Conservation (phyloP, 495 filamentous ascomycete genomes). For the Pyronema domesticum region DNA sequence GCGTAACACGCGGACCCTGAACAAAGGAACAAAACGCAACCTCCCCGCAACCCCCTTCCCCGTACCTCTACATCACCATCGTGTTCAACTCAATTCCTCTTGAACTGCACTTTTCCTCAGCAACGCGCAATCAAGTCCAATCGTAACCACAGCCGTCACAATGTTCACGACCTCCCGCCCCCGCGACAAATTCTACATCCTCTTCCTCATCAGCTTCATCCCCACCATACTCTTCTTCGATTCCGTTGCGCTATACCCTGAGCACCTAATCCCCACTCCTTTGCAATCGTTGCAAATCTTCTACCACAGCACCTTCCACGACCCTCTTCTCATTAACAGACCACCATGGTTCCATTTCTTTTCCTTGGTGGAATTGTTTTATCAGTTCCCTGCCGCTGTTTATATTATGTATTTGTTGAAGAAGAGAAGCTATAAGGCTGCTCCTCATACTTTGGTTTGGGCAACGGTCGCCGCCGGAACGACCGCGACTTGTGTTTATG, state of each 20-base stretch:
- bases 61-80: too few relatives aligned
- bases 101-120: too few relatives aligned
- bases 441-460: background rate
- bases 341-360: constrained; percentile 19
- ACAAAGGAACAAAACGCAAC: too few relatives aligned
- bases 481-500: background rate
- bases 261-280: constrained; percentile 7
- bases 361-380: constrained; percentile 9
- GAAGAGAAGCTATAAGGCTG: background rate
- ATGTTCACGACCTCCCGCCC: background rate
- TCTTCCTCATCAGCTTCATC: constrained; percentile 14
- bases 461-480: background rate
- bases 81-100: too few relatives aligned
- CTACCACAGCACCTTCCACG: constrained; percentile 18
- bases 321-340: constrained; percentile 14
- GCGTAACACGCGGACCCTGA: too few relatives aligned
- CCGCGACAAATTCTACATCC: constrained; percentile 4
- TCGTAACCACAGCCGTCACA: background rate
- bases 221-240: constrained; percentile 18
- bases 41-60: too few relatives aligned
- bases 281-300: constrained; percentile 14
- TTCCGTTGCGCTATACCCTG: constrained; percentile 15
- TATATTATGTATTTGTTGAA: constrained; percentile 1
- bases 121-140: too few relatives aligned
- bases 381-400: constrained; percentile 17